These are phyloP conservation scores for Suillus sp. DNA, from an alignment of 768 basidiomycete genomes.

Conservation along the genomic window DNA sequence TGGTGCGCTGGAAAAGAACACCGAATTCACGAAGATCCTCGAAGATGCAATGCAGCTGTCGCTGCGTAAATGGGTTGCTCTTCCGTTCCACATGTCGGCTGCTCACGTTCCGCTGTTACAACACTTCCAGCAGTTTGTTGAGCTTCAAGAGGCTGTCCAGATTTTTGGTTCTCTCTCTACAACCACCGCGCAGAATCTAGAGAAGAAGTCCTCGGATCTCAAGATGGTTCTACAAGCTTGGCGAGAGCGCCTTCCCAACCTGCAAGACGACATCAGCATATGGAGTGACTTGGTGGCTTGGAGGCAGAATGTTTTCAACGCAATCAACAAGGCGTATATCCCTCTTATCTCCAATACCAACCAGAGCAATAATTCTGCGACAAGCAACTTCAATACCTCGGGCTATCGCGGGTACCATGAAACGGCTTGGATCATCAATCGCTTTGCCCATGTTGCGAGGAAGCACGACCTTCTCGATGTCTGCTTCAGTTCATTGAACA, in stretches of 20 bases:
- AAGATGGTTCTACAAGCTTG: slow-evolving; percentile 97
- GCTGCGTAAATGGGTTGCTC: slow-evolving; percentile 91
- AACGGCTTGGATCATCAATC: slow-evolving; percentile 99
- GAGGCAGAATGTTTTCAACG: slow-evolving; percentile 97
- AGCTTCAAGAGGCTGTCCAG: slow-evolving; percentile 92
- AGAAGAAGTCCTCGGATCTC: slow-evolving; percentile 92
- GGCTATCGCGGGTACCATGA: slow-evolving; percentile 98
- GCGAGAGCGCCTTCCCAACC: slow-evolving; percentile 94
- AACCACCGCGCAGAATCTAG: slow-evolving; percentile 86
- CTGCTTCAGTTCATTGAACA: slow-evolving; percentile 91
- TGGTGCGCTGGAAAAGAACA: slow-evolving; percentile 76
- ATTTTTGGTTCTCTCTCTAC: slow-evolving; percentile 89
- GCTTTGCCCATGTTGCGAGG: slow-evolving; percentile 97
- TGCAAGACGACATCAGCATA: slow-evolving; percentile 95
- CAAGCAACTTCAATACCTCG: slow-evolving; percentile 72
- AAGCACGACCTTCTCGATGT: slow-evolving; percentile 97
- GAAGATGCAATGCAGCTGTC: slow-evolving; percentile 98
- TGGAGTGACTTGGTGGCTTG: slow-evolving; percentile 99
- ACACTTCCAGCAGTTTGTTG: slow-evolving; percentile 98
- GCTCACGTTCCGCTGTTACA: slow-evolving; percentile 94
- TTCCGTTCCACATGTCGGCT: slow-evolving; percentile 84
- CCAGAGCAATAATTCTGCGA: slow-evolving; percentile 50
- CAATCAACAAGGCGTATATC: slow-evolving; percentile 95
- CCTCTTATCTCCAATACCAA: slow-evolving; percentile 74
- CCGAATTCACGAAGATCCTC: slow-evolving; percentile 83